Percentiles rank a stretch among this genome's conserved stretches.
Conservation (phyloP, 768 basidiomycete genomes). For the Hemileccinum impolitum region DNA sequence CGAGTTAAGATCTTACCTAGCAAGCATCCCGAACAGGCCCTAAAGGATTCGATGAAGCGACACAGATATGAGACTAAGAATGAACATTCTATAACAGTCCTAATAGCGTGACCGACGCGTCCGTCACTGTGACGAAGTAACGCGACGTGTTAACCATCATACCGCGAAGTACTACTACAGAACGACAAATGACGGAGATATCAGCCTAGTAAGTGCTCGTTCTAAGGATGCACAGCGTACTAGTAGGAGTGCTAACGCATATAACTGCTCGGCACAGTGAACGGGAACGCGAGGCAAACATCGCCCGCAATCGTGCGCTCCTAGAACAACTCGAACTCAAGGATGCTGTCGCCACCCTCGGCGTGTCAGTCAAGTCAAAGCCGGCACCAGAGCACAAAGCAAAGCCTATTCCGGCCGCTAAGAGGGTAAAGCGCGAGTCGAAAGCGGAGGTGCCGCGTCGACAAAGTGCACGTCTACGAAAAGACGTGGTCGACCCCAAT, state of each 20-base stretch:
- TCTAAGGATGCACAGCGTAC: neutral
- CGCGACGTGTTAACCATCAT: slow-evolving; percentile 21
- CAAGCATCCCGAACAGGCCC: too few species aligned
- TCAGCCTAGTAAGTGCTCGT: slow-evolving; percentile 49
- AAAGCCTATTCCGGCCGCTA: slow-evolving; percentile 61
- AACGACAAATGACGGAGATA: slow-evolving; percentile 41
- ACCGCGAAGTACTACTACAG: neutral
- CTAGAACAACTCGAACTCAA: slow-evolving; percentile 69
- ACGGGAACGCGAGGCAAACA: slow-evolving; percentile 74
- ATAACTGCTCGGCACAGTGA: slow-evolving; percentile 39
- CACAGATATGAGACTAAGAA: too few species aligned
- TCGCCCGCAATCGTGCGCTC: slow-evolving; percentile 74
- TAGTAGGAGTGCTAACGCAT: neutral
- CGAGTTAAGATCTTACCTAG: too few species aligned
- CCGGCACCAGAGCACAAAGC: slow-evolving; percentile 39
- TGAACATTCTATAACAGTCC: too few species aligned
- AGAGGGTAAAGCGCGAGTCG: slow-evolving; percentile 50
- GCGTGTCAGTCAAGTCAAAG: slow-evolving; percentile 40
- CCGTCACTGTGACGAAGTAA: slow-evolving; percentile 32
- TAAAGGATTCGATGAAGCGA: too few species aligned
- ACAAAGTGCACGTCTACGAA: slow-evolving; percentile 61
- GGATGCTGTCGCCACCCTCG: slow-evolving; percentile 49
- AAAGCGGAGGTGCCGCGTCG: slow-evolving; percentile 50
- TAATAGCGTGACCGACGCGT: too few species aligned
- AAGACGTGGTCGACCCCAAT: slow-evolving; percentile 48